Evolutionary conservation across 164 flowering plant genomes (phyloP), one percentile per base, ranked within the genome.

Genomic region (Magnolia sinica): DNA sequence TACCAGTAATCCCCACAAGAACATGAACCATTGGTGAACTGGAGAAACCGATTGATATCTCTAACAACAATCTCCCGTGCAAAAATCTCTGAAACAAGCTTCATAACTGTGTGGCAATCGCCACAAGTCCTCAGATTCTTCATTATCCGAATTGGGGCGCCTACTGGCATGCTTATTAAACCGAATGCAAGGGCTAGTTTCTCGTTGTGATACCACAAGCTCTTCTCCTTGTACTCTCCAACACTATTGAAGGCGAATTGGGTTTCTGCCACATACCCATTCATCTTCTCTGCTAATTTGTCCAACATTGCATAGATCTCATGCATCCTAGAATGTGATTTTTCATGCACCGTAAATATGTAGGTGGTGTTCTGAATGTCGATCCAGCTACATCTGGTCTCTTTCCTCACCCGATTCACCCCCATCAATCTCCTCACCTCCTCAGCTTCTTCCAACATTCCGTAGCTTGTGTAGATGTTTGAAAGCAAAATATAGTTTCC

Each of bases 301-400:
- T 63, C 74, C 65, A 89, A 72, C 76, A 82, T 80, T 18, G 81
- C 75, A 71, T 74, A 77, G 52, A 85, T 84, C 73, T 80, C 77
- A 50, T 80, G 81, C 1, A 72, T 79, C 20, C 63, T 71, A 8
- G 87, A 80, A 81, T 86, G 92, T 1, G 78, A 86, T 75, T 80
- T 79, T 68, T 89, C 91, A 37, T 82, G 81, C 50, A 84, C 87
- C 9, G 83, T 86, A 66, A 91, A 88, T 67, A 91, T 86, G 76
- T 78, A 76, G 8, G 85, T 86, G 29, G 61, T 78, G 71, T 84
- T 81, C 80, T 86, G 83, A 22, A 87, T 70, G 76, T 88, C 90
- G 65, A 91, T 87, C 92, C 90, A 89, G 84, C 91, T 91, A 73
- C 87, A 86, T 20, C 91, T 90, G 22, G 87, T 82, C 51, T 86